Evolutionary conservation across 1,284 basidiomycete genomes (phyloP), one percentile per base, ranked within the genome.

Genomic region (Naganishia sp.): DNA sequence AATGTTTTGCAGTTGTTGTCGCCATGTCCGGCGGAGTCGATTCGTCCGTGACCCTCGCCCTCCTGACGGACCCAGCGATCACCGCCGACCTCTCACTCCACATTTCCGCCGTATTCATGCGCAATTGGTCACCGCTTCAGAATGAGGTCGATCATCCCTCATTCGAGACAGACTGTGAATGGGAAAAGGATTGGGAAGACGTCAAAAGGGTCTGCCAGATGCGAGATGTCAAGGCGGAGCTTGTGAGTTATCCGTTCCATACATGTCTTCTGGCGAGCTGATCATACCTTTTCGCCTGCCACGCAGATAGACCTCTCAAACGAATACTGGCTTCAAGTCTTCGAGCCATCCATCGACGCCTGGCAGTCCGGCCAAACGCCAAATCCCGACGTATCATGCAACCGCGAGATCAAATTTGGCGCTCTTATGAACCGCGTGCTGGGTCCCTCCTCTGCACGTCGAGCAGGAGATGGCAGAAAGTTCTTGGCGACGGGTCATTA

Each of bases 21-120:
- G 93, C 90, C 36, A 93, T 97, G 89, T 96, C 92, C 0, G 95
- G 95, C 44, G 95, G 95, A 0, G 94, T 98, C 4, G 94, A 98
- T 78, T 96, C 94, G 1, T 92, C 90, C 3, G 90, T 94, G 6
- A 83, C 89, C 0, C 90, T 92, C 9, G 83, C 83, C 63, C 78
- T 95, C 23, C 80, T 95, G n/a, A 82, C 87, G 23, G 75, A 89
- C 89, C 21, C 48, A 77, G 70, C 21, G 3, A 43, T 31, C 6
- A 56, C 43, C n/a, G 16, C 52, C n/a, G 50, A 42, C 15, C 33
- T 9, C 25, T 64, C 69, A 69, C 89, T 87, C 72, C 86, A 92
- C 73, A 84, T 93, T 18, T 90, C 86, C 64, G 93, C 92, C 1
- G 84, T 97, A 0, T 98, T 89, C 79, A 97, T 97, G 95, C 86